phyloP scores from a whole-genome alignment of 2,329 filamentous ascomycete genomes.

The Colletotrichum viniferum region DNA sequence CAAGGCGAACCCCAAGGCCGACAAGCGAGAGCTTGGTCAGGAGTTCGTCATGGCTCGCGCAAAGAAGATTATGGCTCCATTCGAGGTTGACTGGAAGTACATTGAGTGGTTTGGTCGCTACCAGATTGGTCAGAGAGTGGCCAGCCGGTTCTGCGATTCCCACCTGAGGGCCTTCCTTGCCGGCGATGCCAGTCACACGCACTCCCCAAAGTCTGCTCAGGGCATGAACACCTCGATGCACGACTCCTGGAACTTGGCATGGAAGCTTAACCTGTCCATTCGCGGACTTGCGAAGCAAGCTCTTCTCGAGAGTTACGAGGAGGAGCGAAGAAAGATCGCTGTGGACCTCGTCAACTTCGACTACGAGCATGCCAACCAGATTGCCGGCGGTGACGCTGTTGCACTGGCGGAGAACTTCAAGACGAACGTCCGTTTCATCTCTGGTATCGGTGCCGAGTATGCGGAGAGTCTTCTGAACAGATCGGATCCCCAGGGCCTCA shows the following conservation, averaged over 20 bases:
- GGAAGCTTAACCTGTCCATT: constrained; percentile 57
- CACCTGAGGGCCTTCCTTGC: constrained; percentile 69
- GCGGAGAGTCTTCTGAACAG: constrained; percentile 56
- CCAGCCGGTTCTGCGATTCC: constrained; percentile 69
- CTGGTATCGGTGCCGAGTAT: constrained; percentile 71
- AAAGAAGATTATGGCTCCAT: constrained; percentile 63
- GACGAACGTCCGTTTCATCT: constrained; percentile 75
- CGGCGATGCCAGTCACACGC: constrained; percentile 74
- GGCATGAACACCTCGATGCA: constrained; percentile 68
- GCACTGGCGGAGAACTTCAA: constrained; percentile 72
- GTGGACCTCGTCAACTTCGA: constrained; percentile 65
- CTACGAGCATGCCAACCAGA: constrained; percentile 61
- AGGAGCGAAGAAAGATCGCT: constrained; percentile 66
- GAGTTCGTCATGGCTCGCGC: constrained; percentile 75
- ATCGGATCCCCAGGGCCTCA: constrained; percentile 40
- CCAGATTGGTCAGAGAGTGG: constrained; percentile 73
- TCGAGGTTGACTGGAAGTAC: constrained; percentile 60
- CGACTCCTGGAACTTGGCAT: constrained; percentile 66
- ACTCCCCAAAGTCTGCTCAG: constrained; percentile 74
- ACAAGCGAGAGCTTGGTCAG: constrained; percentile 52
- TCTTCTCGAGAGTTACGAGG: constrained; percentile 65
- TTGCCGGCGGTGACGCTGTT: constrained; percentile 64
- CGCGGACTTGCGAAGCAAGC: constrained; percentile 58
- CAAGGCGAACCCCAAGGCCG: constrained; percentile 47
- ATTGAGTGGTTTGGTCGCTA: constrained; percentile 77